phyloP scores from a whole-genome alignment of 1,284 basidiomycete genomes.

The Melampsora americana region DNA sequence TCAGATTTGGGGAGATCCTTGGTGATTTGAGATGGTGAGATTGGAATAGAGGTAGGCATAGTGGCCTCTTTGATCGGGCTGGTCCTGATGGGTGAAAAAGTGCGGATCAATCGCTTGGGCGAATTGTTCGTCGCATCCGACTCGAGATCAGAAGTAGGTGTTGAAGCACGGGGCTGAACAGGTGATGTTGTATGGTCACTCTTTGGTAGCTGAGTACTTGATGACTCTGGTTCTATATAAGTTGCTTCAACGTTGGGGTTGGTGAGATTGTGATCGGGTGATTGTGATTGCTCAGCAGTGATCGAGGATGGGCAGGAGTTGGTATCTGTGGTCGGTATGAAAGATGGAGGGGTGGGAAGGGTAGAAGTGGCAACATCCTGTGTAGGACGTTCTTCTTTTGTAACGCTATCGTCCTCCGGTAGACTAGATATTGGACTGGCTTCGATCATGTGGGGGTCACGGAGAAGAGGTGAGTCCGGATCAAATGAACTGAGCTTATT shows the following conservation, averaged over 20 bases:
- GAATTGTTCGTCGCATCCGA: neutral
- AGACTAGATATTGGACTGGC: neutral
- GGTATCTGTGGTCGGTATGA: neutral
- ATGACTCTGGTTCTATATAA: neutral
- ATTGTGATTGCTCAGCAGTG: neutral
- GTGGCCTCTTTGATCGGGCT: constrained; percentile 40
- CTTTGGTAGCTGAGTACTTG: neutral
- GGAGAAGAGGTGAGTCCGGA: neutral
- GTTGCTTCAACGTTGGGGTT: neutral
- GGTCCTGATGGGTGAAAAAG: constrained; percentile 24
- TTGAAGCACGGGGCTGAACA: neutral
- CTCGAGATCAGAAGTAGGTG: neutral
- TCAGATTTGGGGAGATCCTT: neutral
- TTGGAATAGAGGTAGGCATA: constrained; percentile 39
- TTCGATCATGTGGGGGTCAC: neutral
- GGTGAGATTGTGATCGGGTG: neutral
- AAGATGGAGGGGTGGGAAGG: neutral
- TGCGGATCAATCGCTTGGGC: neutral
- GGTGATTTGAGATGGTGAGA: constrained; percentile 5
- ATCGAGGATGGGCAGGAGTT: neutral
- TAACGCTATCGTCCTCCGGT: neutral
- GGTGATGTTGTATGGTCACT: neutral
- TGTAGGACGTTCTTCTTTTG: neutral
- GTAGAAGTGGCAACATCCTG: neutral
- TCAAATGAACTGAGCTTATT: neutral